Evolutionary conservation across 2,329 filamentous ascomycete genomes (phyloP).

Genomic region (Colletotrichum tropicicola): DNA sequence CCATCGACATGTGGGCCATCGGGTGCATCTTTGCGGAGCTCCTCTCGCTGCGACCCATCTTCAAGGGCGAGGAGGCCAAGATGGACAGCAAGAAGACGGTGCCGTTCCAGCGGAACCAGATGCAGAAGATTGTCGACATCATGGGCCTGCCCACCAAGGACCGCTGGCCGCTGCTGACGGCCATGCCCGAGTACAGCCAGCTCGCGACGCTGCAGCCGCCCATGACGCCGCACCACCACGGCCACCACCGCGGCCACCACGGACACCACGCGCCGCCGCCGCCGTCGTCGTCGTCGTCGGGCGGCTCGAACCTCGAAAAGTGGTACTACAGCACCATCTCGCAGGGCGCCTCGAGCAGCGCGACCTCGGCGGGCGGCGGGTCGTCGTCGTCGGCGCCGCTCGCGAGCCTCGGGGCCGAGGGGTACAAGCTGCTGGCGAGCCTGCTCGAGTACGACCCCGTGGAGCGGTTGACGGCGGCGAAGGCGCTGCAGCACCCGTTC

Average conservation of each 20-base stretch:
- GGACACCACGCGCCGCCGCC: conserved; percentile 36
- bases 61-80: conserved; percentile 98
- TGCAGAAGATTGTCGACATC: conserved; percentile 98
- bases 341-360: conserved; percentile 59
- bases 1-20: conserved; percentile 96
- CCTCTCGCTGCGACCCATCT: conserved; percentile 89
- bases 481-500: conserved; percentile 91
- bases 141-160: conserved; percentile 91
- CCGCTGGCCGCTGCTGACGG: conserved; percentile 83
- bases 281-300: conserved; percentile 32
- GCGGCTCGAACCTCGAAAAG: conserved; percentile 71
- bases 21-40: conserved; percentile 98
- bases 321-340: conserved; percentile 81
- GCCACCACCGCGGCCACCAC: conserved; percentile 48
- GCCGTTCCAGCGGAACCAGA: conserved; percentile 96
- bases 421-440: conserved; percentile 82
- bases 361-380: conserved; percentile 48
- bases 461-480: conserved; percentile 85
- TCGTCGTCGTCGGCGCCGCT: too few species aligned
- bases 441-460: conserved; percentile 93
- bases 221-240: conserved; percentile 53
- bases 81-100: conserved; percentile 99
- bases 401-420: conserved; percentile 76
- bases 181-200: conserved; percentile 88
- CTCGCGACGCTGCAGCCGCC: conserved; percentile 66